phyloP scores from a whole-genome alignment of 768 basidiomycete genomes.

The Podaxis pistillaris region DNA sequence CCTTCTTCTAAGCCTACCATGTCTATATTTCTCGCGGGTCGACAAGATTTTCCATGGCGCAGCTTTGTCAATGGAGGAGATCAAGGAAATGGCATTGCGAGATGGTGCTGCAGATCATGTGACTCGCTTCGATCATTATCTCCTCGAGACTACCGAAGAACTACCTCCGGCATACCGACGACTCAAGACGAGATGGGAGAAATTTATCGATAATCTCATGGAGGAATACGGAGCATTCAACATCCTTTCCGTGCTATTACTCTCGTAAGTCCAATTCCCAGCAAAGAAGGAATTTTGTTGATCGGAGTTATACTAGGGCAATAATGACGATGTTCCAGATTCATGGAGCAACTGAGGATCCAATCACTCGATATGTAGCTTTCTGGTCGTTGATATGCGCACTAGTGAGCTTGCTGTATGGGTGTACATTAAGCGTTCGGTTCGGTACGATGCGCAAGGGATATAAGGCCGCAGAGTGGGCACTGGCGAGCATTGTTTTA shows the following conservation, averaged over 20 bases:
- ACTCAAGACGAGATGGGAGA: conserved; percentile 12
- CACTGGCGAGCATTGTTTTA: conserved; percentile 35
- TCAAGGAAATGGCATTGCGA: conserved; percentile 41
- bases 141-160: not conserved
- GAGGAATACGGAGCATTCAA: conserved; percentile 19
- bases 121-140: not conserved
- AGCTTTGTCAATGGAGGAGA: conserved; percentile 55
- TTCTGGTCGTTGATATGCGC: conserved; percentile 55
- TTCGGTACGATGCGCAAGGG: conserved; percentile 65
- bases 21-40: conserved; percentile 66
- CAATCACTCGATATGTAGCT: conserved; percentile 51
- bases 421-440: conserved; percentile 59
- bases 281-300: not conserved
- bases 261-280: conserved; percentile 14
- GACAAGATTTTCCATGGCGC: conserved; percentile 63
- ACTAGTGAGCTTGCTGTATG: conserved; percentile 57
- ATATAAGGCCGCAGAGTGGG: conserved; percentile 60
- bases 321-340: conserved; percentile 32
- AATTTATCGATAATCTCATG: conserved; percentile 16
- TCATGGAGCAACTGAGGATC: conserved; percentile 40
- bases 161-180: not conserved
- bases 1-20: conserved; percentile 53
- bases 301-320: conserved; percentile 18
- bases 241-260: conserved; percentile 14
- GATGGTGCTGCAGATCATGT: conserved; percentile 14